phyloP scores from a whole-genome alignment of 2,329 filamentous ascomycete species.

The Diplodia intermedia region DNA sequence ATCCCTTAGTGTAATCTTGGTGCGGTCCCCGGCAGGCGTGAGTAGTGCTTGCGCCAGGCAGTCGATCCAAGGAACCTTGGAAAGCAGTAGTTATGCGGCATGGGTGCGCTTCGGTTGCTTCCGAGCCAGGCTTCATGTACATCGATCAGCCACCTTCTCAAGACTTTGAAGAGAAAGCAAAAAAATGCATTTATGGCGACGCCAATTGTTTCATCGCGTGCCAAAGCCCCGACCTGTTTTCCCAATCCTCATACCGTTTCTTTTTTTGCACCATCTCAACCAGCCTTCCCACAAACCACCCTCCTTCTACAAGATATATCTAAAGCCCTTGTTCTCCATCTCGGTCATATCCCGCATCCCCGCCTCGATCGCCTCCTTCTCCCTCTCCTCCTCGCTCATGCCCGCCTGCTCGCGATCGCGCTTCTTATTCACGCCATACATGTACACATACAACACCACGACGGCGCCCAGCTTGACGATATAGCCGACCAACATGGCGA shows the following conservation, averaged over 20 bases:
- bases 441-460: conserved; percentile 61
- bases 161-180: neutral
- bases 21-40: neutral
- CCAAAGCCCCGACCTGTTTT: neutral
- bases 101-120: neutral
- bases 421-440: conserved; percentile 62
- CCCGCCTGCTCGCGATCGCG: conserved; percentile 56
- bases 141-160: neutral
- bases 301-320: conserved; percentile 55
- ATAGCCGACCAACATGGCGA: conserved; percentile 65
- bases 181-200: neutral
- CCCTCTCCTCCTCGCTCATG: conserved; percentile 49
- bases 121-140: too few relatives aligned
- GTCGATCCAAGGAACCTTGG: neutral
- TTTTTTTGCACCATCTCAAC: neutral
- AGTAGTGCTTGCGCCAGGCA: neutral
- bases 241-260: neutral
- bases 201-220: neutral
- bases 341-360: conserved; percentile 65
- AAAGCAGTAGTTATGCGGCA: too few relatives aligned
- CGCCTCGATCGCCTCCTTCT: conserved; percentile 59
- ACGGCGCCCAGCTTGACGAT: conserved; percentile 60
- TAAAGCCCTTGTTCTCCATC: conserved; percentile 62
- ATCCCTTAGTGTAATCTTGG: neutral
- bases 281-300: too few relatives aligned